A percentile compares a stretch with the other conserved stretches of the same genome.
These are phyloP conservation scores for Raffaelea deltoideospora DNA, from an alignment of 2,329 filamentous ascomycete genomes.

Conservation along the genomic window DNA sequence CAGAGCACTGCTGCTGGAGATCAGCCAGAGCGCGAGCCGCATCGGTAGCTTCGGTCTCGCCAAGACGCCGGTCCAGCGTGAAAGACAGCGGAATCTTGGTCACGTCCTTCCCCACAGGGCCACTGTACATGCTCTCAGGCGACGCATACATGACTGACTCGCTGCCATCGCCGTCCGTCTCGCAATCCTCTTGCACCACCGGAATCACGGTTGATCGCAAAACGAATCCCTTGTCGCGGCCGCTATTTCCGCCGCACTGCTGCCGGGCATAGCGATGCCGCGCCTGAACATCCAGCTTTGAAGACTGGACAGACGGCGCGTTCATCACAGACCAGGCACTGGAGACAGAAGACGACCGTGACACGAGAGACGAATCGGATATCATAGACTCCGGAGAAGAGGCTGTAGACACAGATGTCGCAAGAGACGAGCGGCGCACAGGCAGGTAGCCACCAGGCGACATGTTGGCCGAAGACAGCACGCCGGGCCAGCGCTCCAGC, in stretches of 20 bases:
- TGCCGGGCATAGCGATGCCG: slow-evolving; percentile 47
- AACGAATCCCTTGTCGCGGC: slow-evolving; percentile 29
- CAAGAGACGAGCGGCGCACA: slow-evolving; percentile 45
- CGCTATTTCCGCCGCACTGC: slow-evolving; percentile 20
- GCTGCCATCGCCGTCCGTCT: slow-evolving; percentile 22
- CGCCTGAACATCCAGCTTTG: slow-evolving; percentile 44
- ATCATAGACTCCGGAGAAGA: slow-evolving; percentile 56
- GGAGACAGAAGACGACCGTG: slow-evolving; percentile 50
- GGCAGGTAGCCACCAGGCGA: slow-evolving; percentile 36
- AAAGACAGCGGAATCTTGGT: slow-evolving; percentile 31
- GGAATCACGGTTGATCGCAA: slow-evolving; percentile 29
- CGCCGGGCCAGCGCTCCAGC: slow-evolving; percentile 34
- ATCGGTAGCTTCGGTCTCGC: slow-evolving; percentile 39
- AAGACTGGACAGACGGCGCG: slow-evolving; percentile 33
- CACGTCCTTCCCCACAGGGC: slow-evolving; percentile 35
- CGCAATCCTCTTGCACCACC: slow-evolving; percentile 42
- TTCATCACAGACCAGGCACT: slow-evolving; percentile 44
- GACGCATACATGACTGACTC: slow-evolving; percentile 30
- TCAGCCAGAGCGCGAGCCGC: slow-evolving; percentile 45
- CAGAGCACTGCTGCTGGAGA: slow-evolving; percentile 38
- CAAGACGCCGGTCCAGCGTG: slow-evolving; percentile 27
- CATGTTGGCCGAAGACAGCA: slow-evolving; percentile 23
- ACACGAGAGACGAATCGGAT: slow-evolving; percentile 45
- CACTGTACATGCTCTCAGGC: slow-evolving; percentile 37
- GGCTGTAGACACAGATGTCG: slow-evolving; percentile 45